A percentile compares a stretch with the other conserved stretches of the same genome.
Evolutionary conservation across 257 asterid species (phyloP).

Genomic region (Nyctanthes arbortristis): DNA sequence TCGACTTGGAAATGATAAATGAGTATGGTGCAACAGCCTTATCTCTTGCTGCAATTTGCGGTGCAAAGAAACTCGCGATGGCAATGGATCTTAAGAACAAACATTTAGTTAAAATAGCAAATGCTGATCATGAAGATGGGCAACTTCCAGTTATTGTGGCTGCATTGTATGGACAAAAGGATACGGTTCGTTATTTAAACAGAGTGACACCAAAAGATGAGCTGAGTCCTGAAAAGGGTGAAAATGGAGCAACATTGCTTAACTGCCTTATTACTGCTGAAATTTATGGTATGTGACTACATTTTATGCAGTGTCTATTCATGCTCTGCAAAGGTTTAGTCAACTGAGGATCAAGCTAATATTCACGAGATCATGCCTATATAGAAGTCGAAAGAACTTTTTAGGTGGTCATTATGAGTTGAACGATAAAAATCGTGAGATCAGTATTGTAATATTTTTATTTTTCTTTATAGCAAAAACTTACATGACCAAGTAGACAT

Average conservation of each 20-base stretch:
- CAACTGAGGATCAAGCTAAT: too few species aligned
- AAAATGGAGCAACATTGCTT: conserved; percentile 35
- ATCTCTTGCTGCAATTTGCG: conserved; percentile 42
- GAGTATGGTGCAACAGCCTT: conserved; percentile 39
- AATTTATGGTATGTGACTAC: conserved; percentile 33
- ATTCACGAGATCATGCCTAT: too few species aligned
- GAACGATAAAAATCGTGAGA: too few species aligned
- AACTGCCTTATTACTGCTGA: conserved; percentile 46
- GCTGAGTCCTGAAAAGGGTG: conserved; percentile 34
- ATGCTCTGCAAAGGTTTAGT: too few species aligned
- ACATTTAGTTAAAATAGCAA: conserved; percentile 23
- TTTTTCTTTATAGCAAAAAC: too few species aligned
- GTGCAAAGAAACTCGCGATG: conserved; percentile 32
- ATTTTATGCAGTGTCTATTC: too few species aligned
- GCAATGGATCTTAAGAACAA: conserved; percentile 24
- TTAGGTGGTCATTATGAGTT: too few species aligned
- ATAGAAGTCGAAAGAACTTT: too few species aligned
- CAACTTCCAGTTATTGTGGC: conserved; percentile 54
- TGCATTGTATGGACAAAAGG: conserved; percentile 39
- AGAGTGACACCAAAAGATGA: conserved; percentile 27
- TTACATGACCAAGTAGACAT: too few species aligned
- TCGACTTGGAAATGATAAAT: conserved; percentile 34
- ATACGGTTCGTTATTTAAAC: conserved; percentile 35
- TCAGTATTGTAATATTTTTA: too few species aligned
- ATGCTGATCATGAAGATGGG: conserved; percentile 37